Conservation (phyloP, 768 basidiomycete genomes). For the Wakefieldia striispora region DNA sequence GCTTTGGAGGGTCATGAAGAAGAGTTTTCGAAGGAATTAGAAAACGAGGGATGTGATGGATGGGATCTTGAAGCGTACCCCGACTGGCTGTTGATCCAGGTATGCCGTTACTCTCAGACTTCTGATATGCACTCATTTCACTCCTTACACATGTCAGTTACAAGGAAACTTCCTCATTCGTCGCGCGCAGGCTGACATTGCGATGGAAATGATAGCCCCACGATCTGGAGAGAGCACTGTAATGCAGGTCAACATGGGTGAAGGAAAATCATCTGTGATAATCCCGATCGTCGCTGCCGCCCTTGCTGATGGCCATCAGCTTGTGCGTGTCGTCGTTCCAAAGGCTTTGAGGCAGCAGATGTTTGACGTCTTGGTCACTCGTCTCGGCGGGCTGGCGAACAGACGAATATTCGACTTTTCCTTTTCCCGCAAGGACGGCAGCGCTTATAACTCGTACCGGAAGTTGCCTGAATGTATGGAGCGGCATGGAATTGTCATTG, state of each 20-base stretch:
- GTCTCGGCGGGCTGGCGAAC: constrained; percentile 42
- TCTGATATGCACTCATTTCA: too few relatives aligned
- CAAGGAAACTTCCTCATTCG: constrained; percentile 43
- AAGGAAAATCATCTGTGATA: constrained; percentile 48
- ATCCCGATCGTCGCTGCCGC: constrained; percentile 41
- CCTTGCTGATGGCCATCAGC: constrained; percentile 41
- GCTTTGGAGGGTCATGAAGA: constrained; percentile 17
- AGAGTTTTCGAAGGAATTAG: constrained; percentile 28
- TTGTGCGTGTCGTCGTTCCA: constrained; percentile 47
- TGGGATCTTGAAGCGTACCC: constrained; percentile 22
- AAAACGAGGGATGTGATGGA: constrained; percentile 17
- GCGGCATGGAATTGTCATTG: constrained; percentile 40
- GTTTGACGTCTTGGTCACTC: constrained; percentile 43
- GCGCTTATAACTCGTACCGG: constrained; percentile 12
- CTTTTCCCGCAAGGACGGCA: constrained; percentile 35
- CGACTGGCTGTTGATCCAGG: constrained; percentile 47
- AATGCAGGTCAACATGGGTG: constrained; percentile 57
- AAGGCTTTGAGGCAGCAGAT: constrained; percentile 45
- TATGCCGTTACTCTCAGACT: constrained; percentile 1
- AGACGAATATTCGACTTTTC: constrained; percentile 46
- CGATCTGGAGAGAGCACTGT: constrained; percentile 32
- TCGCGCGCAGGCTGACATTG: constrained; percentile 37
- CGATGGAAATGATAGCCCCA: constrained; percentile 45
- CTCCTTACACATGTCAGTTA: constrained; percentile 29
- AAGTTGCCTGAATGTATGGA: constrained; percentile 37